phyloP scores from a whole-genome alignment of 352 stramenopile genomes.

The Peronospora destructor region DNA sequence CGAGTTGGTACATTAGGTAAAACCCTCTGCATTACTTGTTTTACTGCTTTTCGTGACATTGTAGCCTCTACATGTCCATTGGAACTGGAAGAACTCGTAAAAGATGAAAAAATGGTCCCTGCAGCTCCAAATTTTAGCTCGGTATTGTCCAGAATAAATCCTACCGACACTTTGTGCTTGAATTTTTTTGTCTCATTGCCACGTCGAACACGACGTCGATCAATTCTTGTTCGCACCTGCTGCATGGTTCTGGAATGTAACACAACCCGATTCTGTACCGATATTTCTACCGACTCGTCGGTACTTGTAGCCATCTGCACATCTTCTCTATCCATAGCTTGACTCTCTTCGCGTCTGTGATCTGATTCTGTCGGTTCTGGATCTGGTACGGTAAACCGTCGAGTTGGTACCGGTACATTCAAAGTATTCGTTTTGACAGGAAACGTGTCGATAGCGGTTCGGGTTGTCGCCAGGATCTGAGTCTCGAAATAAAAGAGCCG shows the following conservation, averaged over 20 bases:
- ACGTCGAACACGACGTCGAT: conserved; percentile 39
- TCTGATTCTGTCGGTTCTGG: not conserved
- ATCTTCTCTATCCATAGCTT: conserved; percentile 25
- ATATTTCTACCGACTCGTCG: not conserved
- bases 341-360: conserved; percentile 8
- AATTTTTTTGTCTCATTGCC: conserved; percentile 32
- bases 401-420: not conserved
- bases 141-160: conserved; percentile 34
- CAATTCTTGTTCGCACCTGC: conserved; percentile 34
- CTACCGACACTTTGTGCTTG: conserved; percentile 41
- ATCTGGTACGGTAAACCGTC: conserved; percentile 5
- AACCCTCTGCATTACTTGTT: conserved; percentile 25
- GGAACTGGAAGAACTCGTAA: conserved; percentile 4
- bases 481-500: conserved; percentile 56
- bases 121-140: conserved; percentile 3
- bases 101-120: not conserved
- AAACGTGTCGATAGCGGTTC: conserved; percentile 16
- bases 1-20: conserved; percentile 4
- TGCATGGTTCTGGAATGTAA: conserved; percentile 35
- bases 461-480: conserved; percentile 35
- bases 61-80: conserved; percentile 11
- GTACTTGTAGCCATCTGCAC: conserved; percentile 3
- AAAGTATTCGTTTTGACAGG: conserved; percentile 15
- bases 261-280: conserved; percentile 33
- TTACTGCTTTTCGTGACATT: conserved; percentile 18